A percentile compares a stretch with the other conserved stretches of the same genome.
Conservation (phyloP, 345 rosid genomes). For the Nasturtium officinale region DNA sequence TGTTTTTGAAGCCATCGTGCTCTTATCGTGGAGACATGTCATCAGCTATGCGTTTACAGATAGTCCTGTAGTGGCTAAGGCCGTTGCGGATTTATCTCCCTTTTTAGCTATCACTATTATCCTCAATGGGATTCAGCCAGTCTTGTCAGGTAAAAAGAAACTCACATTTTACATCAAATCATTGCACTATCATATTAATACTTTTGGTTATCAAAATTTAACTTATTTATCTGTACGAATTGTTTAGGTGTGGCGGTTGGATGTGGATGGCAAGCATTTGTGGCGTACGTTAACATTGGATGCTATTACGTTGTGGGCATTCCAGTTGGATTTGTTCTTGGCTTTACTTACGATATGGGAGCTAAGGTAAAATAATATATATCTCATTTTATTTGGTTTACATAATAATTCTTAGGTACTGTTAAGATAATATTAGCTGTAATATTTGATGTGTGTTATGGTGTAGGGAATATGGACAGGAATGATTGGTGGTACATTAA, state of each 20-base stretch:
- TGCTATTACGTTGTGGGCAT: conserved; percentile 70
- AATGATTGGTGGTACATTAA: conserved; percentile 64
- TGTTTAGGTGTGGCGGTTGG: conserved; percentile 73
- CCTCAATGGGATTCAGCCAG: conserved; percentile 53
- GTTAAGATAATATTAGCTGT: neutral
- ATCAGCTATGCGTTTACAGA: conserved; percentile 63
- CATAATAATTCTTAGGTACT: neutral
- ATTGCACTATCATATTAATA: neutral
- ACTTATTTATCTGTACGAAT: neutral
- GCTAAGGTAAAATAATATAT: conserved; percentile 50
- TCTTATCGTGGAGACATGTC: conserved; percentile 51
- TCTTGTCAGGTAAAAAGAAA: conserved; percentile 57
- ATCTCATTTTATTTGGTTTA: neutral
- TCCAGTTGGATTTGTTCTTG: conserved; percentile 64
- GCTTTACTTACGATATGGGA: conserved; percentile 58
- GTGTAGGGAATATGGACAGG: conserved; percentile 68
- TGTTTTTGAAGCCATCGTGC: conserved; percentile 47
- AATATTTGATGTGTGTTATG: conserved; percentile 23
- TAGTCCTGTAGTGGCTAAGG: conserved; percentile 55
- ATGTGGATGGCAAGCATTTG: conserved; percentile 88
- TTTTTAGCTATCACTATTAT: conserved; percentile 57
- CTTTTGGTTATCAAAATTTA: neutral
- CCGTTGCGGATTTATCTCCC: conserved; percentile 61
- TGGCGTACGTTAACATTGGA: conserved; percentile 78
- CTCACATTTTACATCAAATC: neutral